Evolutionary conservation across 768 basidiomycete species (phyloP), one percentile per base, ranked within the genome.

Genomic region (Auricularia auricula-judae): DNA sequence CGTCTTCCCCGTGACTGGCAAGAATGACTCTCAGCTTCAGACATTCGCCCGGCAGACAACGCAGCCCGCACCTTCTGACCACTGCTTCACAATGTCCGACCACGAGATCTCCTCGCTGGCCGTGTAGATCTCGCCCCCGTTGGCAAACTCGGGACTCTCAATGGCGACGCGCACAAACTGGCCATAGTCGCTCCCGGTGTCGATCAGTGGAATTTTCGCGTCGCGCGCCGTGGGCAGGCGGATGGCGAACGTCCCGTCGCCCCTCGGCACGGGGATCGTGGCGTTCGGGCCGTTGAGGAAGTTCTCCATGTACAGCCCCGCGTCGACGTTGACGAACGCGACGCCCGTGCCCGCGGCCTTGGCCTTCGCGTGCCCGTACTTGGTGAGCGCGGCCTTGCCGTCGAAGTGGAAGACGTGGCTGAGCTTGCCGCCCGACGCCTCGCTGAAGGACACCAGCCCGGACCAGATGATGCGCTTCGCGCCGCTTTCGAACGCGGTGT

Each of bases 291-390:
- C 18, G 11, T 18, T 7, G 53, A 54, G 29, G 56, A 59, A 23
- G 34, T 33, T 59, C 29, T 14, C 14, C 23, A 59, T 29, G 29
- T 59, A 59, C 23, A 59, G 18, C 23, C 56, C 62, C 33, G 71
- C 71, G 34, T 66, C 68, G 29, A 68, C 70, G 35, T 61, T 63
- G 44, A 70, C 69, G 63, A 61, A 59, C 7, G 70, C 62, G 2
- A 69, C 71, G 39, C 66, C 68, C 39, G 64, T 64, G 29, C 71
- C 65, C 61, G 69, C 71, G 42, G 67, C 8, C 56, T 59, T 56
- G n/a, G 54, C 11, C 54, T 56, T 59, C 2, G 56, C 56, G 4
- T 18, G 53, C 2, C 53, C 53, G 34, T 59, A 59, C 56, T 59
- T 11, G 8, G 56, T 29, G 10, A 59, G 8, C 14, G 4, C 29